Evolutionary conservation across 2,329 filamentous ascomycete species (phyloP).

Genomic region (Aspergillus pseudotamarii): DNA sequence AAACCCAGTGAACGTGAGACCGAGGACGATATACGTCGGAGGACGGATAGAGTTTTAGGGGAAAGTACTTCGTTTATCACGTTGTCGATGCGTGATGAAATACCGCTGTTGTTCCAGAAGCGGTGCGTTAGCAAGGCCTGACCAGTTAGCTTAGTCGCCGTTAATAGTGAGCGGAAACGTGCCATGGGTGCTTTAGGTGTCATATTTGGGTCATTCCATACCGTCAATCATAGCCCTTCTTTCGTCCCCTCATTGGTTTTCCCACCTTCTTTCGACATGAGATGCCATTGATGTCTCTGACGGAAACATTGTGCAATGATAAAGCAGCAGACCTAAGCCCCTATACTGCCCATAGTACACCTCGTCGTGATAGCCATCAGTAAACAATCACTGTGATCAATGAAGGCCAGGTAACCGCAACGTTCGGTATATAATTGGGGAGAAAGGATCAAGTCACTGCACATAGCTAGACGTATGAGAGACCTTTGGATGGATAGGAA

Average conservation of each 20-base stretch:
- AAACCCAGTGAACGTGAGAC: slow-evolving; percentile 5
- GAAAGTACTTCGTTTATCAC: slow-evolving; percentile 18
- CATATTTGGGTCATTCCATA: background rate
- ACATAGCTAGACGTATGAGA: background rate
- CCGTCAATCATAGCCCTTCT: background rate
- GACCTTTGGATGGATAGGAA: background rate
- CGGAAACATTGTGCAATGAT: background rate
- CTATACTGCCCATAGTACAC: background rate
- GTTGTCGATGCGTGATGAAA: slow-evolving; percentile 6
- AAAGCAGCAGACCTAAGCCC: background rate
- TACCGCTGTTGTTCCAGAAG: background rate
- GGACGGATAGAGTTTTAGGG: slow-evolving; percentile 9
- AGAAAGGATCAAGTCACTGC: background rate
- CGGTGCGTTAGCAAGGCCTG: background rate
- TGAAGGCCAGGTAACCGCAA: background rate
- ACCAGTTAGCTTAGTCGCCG: background rate
- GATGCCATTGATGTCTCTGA: background rate
- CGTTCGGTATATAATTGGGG: background rate
- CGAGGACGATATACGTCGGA: background rate
- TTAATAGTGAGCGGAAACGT: background rate
- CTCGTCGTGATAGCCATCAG: background rate
- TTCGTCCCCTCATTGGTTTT: background rate
- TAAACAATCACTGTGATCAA: background rate
- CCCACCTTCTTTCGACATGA: background rate
- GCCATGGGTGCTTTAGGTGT: background rate